phyloP scores from a whole-genome alignment of 495 filamentous ascomycete species.

The Aspergillus olivimuriae region DNA sequence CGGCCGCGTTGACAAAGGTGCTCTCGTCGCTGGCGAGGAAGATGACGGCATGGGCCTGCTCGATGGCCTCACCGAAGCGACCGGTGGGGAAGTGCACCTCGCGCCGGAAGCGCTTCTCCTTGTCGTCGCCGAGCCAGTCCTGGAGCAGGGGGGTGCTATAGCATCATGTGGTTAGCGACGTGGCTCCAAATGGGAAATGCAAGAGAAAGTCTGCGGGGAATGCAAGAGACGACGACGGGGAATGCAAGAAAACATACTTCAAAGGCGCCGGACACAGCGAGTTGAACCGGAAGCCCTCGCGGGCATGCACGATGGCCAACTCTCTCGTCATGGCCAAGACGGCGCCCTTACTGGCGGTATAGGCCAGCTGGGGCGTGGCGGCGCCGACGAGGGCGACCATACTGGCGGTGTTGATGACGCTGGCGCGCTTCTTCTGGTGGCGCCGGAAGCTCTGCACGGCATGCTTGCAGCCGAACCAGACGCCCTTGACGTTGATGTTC shows the following conservation, averaged over 20 bases:
- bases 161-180: not conserved
- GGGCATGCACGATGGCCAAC: constrained; percentile 75
- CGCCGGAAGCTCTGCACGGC: constrained; percentile 77
- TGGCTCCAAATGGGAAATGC: too few relatives aligned
- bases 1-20: constrained; percentile 86
- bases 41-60: constrained; percentile 89
- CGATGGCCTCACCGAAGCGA: constrained; percentile 92
- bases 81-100: constrained; percentile 94
- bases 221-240: not conserved
- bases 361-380: constrained; percentile 92
- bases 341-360: constrained; percentile 92
- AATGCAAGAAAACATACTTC: constrained; percentile 46
- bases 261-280: constrained; percentile 85
- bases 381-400: constrained; percentile 89
- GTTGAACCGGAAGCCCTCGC: constrained; percentile 85
- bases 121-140: constrained; percentile 90
- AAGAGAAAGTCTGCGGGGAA: too few relatives aligned
- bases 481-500: constrained; percentile 95
- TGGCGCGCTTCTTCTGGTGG: constrained; percentile 68
- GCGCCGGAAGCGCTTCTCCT: constrained; percentile 72
- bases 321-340: constrained; percentile 83
- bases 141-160: constrained; percentile 70
- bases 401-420: constrained; percentile 91
- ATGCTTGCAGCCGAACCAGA: constrained; percentile 96
- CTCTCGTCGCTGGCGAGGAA: constrained; percentile 94